phyloP scores from a whole-genome alignment of 2,329 filamentous ascomycete species.

The Diaporthe sp. region DNA sequence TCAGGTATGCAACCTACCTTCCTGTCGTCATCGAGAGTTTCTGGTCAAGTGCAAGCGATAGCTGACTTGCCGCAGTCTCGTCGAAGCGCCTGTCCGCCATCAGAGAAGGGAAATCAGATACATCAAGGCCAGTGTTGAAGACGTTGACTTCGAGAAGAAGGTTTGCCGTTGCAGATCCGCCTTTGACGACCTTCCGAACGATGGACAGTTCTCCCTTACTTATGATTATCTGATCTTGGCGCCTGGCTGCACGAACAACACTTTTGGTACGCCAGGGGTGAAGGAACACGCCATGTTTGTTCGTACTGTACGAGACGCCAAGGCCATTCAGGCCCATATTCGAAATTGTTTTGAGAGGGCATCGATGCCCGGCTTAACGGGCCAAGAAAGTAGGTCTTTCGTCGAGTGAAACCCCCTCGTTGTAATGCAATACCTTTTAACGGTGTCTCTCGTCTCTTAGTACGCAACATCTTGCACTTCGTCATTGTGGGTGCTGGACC shows the following conservation, averaged over 20 bases:
- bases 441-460: neutral
- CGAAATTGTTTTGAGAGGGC: slow-evolving; percentile 31
- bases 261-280: slow-evolving; percentile 26
- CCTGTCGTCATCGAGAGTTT: neutral
- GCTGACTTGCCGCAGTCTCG: slow-evolving; percentile 16
- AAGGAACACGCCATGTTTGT: slow-evolving; percentile 31
- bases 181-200: slow-evolving; percentile 14
- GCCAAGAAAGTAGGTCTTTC: slow-evolving; percentile 24
- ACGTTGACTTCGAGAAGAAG: slow-evolving; percentile 29
- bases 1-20: neutral
- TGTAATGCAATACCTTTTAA: neutral
- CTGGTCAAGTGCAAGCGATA: too few species aligned
- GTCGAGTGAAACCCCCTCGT: fast-evolving
- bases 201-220: slow-evolving; percentile 8
- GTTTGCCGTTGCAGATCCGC: slow-evolving; percentile 21
- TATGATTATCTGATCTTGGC: slow-evolving; percentile 31
- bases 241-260: slow-evolving; percentile 33
- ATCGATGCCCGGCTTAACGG: slow-evolving; percentile 29
- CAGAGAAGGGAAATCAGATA: slow-evolving; percentile 24
- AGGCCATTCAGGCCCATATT: slow-evolving; percentile 28
- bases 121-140: slow-evolving; percentile 30
- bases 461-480: slow-evolving; percentile 30
- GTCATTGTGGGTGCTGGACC: slow-evolving; percentile 33
- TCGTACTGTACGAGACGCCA: slow-evolving; percentile 30
- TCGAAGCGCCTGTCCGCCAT: slow-evolving; percentile 29